phyloP scores from a whole-genome alignment of 2,329 filamentous ascomycete species.

The Hymenotorrendiella dingleyae region DNA sequence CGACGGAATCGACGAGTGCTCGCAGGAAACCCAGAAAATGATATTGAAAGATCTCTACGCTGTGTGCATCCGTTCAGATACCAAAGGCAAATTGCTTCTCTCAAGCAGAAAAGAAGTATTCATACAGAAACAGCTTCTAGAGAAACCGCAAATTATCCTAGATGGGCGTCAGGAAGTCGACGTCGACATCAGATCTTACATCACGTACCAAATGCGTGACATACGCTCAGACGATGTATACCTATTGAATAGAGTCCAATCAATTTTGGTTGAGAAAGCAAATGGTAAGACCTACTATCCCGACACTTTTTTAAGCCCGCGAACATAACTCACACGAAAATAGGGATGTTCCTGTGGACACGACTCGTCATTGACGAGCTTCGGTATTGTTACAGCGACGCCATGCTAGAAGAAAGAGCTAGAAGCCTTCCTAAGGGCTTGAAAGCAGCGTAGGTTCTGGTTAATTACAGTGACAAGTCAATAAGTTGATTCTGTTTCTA shows the following conservation, averaged over 20 bases:
- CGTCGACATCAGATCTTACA: slow-evolving; percentile 6
- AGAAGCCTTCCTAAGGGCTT: slow-evolving; percentile 10
- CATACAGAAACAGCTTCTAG: slow-evolving; percentile 8
- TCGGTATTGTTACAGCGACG: slow-evolving; percentile 8
- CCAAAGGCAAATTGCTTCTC: slow-evolving; percentile 7
- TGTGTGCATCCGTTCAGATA: too few relatives aligned
- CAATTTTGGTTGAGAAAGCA: slow-evolving; percentile 8
- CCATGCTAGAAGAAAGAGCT: slow-evolving; percentile 4
- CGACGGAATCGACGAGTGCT: slow-evolving; percentile 13
- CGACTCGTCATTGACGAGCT: slow-evolving; percentile 11
- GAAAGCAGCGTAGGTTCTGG: slow-evolving; percentile 8
- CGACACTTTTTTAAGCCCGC: too few relatives aligned
- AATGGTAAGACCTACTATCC: slow-evolving; percentile 5
- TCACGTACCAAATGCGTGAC: slow-evolving; percentile 8
- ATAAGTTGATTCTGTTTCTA: slow-evolving; percentile 34
- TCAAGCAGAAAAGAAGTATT: slow-evolving; percentile 14
- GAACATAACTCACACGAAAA: too few relatives aligned
- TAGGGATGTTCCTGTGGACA: slow-evolving; percentile 16
- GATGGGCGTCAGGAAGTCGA: slow-evolving; percentile 9
- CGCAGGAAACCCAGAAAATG: slow-evolving; percentile 7
- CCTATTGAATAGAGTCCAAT: slow-evolving; percentile 6
- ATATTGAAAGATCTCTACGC: slow-evolving; percentile 9
- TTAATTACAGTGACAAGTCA: not conserved
- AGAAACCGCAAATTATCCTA: slow-evolving; percentile 5
- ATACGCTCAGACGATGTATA: slow-evolving; percentile 5